Conservation (phyloP, 1,284 basidiomycete species). For the Trichosporon coremiiforme region DNA sequence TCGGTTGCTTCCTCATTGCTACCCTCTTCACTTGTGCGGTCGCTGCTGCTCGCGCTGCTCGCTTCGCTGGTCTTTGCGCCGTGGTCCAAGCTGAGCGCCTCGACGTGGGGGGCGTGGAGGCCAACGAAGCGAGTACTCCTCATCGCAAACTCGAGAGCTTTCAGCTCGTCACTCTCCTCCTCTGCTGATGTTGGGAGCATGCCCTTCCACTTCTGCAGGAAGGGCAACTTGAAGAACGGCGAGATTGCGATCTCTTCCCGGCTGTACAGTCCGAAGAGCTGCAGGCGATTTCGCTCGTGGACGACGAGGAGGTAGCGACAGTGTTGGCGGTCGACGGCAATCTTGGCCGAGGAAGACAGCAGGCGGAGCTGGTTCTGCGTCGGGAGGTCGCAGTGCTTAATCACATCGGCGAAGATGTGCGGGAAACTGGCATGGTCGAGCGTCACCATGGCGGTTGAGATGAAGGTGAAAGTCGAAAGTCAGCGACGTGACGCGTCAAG, state of each 20-base stretch:
- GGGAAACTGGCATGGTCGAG: conserved; percentile 9
- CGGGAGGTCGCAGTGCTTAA: not conserved
- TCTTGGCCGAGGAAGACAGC: not conserved
- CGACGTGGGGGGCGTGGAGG: not conserved
- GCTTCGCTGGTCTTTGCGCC: not conserved
- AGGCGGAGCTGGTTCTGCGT: not conserved
- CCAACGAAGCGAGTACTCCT: not conserved
- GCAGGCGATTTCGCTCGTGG: not conserved
- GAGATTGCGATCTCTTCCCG: not conserved
- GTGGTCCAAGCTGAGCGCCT: not conserved
- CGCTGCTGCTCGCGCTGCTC: not conserved
- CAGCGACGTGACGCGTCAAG: not conserved
- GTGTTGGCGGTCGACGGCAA: not conserved
- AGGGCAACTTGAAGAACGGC: not conserved
- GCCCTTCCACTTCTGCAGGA: not conserved
- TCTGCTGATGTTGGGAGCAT: not conserved
- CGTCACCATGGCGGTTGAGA: not conserved
- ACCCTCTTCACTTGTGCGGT: not conserved
- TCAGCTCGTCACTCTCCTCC: not conserved
- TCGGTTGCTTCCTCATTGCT: not conserved
- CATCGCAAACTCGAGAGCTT: not conserved
- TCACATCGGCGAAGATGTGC: not conserved
- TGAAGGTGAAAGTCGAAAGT: not conserved
- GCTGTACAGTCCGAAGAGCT: not conserved
- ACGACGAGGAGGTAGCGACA: not conserved